These are phyloP conservation scores for Lophiotrema nucula DNA, from an alignment of 495 filamentous ascomycete genomes.

Conservation along the genomic window DNA sequence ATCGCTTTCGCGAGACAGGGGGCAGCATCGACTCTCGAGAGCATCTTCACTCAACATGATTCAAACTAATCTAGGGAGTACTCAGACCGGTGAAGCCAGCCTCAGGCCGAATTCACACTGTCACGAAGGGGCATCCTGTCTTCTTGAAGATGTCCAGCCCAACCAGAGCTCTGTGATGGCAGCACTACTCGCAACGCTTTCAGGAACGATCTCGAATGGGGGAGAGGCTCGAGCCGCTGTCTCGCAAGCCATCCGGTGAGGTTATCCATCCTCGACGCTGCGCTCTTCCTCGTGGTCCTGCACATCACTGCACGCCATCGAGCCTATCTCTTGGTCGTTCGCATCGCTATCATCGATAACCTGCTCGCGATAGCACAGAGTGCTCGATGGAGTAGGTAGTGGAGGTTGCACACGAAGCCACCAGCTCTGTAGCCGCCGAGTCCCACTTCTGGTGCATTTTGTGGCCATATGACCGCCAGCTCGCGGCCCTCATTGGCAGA, in stretches of 20 bases:
- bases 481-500: background rate
- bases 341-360: constrained; percentile 1
- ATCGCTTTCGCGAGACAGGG: constrained; percentile 11
- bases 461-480: constrained; percentile 16
- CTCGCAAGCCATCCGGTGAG: constrained; percentile 14
- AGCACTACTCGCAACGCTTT: constrained; percentile 15
- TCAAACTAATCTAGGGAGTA: constrained; percentile 2
- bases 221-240: constrained; percentile 20
- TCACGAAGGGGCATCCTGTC: constrained; percentile 4
- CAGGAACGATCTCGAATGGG: constrained; percentile 1
- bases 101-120: background rate
- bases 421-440: constrained; percentile 25
- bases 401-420: constrained; percentile 16
- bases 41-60: background rate
- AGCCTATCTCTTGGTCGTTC: constrained; percentile 12
- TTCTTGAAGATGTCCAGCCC: background rate
- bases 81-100: background rate
- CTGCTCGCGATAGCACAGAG: constrained; percentile 7
- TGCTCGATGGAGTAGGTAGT: constrained; percentile 17
- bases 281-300: constrained; percentile 12
- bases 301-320: constrained; percentile 15
- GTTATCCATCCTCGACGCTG: background rate
- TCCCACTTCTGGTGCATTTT: constrained; percentile 29
- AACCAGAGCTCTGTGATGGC: background rate
- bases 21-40: background rate